phyloP scores from a whole-genome alignment of 305 asterid species.

The Fraxinus velutina region DNA sequence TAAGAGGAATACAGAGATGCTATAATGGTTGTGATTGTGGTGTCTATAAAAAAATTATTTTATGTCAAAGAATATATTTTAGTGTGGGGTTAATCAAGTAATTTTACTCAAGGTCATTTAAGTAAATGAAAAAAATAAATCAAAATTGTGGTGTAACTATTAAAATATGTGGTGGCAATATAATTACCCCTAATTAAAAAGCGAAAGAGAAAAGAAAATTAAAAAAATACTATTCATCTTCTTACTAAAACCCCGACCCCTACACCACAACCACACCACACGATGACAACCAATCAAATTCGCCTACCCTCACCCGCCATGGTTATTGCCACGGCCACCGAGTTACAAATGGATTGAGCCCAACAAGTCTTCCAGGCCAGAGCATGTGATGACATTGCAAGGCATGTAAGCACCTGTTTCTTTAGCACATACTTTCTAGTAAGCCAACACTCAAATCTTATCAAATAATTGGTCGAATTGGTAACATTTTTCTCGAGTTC shows the following conservation, averaged over 20 bases:
- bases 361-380: slow-evolving; percentile 74
- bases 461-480: slow-evolving; percentile 60
- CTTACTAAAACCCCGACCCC: neutral
- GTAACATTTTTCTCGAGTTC: slow-evolving; percentile 58
- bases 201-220: neutral
- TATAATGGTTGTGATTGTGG: too few relatives aligned
- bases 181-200: too few relatives aligned
- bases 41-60: too few relatives aligned
- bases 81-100: too few relatives aligned
- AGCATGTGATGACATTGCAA: slow-evolving; percentile 60
- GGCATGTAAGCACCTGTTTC: slow-evolving; percentile 77
- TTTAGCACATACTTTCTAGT: slow-evolving; percentile 79
- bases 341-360: slow-evolving; percentile 19
- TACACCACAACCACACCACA: neutral
- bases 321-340: neutral
- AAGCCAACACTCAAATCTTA: slow-evolving; percentile 76
- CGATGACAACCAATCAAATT: neutral
- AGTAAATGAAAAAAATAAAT: too few relatives aligned
- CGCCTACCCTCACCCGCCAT: neutral
- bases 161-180: too few relatives aligned
- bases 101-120: too few relatives aligned
- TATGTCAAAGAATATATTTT: too few relatives aligned
- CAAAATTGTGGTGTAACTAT: too few relatives aligned
- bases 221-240: too few relatives aligned
- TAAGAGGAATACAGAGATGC: too few relatives aligned